Evolutionary conservation across 2,329 filamentous ascomycete genomes (phyloP), one percentile per base, ranked within the genome.

Genomic region (Fusarium brevicatenulatum): DNA sequence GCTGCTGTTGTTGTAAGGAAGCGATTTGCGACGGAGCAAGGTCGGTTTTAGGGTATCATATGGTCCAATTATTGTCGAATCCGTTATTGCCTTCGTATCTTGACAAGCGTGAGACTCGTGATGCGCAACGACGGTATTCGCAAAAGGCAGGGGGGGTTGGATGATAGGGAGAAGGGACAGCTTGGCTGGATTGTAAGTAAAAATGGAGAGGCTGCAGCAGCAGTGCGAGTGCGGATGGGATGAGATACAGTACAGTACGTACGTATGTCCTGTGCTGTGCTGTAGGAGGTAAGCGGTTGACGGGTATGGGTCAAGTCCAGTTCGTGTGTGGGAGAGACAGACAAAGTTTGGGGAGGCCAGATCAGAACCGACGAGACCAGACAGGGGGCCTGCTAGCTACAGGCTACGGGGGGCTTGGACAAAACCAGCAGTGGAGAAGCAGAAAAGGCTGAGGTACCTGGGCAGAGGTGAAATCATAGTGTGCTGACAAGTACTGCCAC

Each of bases 171-270:
- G 70, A 77, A 74, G 75, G 75, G 75, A 77, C 75, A 77, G 68
- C 72, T 77, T 77, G 75, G 73, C 75, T 76, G 75, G 62, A 66
- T 73, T 75, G 71, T 54, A 66, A 68, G 71, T 61, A 66, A 71
- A 69, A 60, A 72, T 64, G 71, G 68, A 64, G 64, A 71, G 68
- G 73, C 66, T 63, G 64, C 62, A 28, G 23, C 61, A 65, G 65
- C 63, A 70, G 66, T 62, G 63, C 66, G 58, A 70, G 66, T 62
- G 63, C 66, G 58, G 30, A 59, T 47, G 68, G 69, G 62, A 65
- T 62, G 69, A 68, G 46, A 61, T 67, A 39, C 46, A 64, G 32
- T 52, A 28, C 37, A 53, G 54, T 60, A 54, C 30, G 18, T 54
- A 46, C 28, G 50, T 46, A 46, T 28, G 32, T 46, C 19, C 40